Base-by-base conservation (phyloP, 2,329 filamentous ascomycete genomes). In the Purpureocillium takamizusanense region DNA sequence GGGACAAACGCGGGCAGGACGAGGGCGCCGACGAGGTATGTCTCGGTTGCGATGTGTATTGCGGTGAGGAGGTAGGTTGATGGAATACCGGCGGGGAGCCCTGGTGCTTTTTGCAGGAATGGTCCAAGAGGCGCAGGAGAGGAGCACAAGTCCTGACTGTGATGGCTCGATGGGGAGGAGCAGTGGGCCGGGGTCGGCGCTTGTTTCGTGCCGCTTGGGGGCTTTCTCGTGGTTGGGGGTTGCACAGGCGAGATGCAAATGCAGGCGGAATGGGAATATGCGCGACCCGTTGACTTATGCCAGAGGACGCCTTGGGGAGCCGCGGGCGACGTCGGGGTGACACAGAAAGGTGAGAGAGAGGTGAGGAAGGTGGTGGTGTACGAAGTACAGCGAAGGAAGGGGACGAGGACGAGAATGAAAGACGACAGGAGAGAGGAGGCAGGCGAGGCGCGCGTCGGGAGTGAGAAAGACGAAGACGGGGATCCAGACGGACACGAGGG, bases 41-140 rank as follows among this genome's bases (percentile, higher is more conserved):
- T 57, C 52, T 57, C 49, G 50, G 52, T 48, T 44, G 49, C 47
- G 41, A 45, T 31, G 43, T 46, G 44, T 42, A 46, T 41, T 40
- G 39, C 41, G 46, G 37, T 42, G 25, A 40, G 33, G 27, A 33
- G 18, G 21, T 37, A 32, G 36, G 41, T 35, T 32, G 33, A 40
- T 17, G 40, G 46, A 39, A 18, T 44, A 43, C 42, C 41, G 48
- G 46, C 44, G 46, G 47, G n/a, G 49, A 35, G 42, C 36, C 36
- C 42, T 33, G 32, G 38, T 43, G 47, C 48, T 53, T 54, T n/a
- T 52, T 55, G 51, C 51, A 48, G 42, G 43, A 42, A 41, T 36
- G 46, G 44, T 43, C 45, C 47, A 12, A 43, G 39, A 52, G 41
- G 47, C 45, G 46, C 48, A 51, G 43, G 39, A 41, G 39, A 42